phyloP scores from a whole-genome alignment of 2,329 filamentous ascomycete genomes.

The Pestalotiopsis fici region DNA sequence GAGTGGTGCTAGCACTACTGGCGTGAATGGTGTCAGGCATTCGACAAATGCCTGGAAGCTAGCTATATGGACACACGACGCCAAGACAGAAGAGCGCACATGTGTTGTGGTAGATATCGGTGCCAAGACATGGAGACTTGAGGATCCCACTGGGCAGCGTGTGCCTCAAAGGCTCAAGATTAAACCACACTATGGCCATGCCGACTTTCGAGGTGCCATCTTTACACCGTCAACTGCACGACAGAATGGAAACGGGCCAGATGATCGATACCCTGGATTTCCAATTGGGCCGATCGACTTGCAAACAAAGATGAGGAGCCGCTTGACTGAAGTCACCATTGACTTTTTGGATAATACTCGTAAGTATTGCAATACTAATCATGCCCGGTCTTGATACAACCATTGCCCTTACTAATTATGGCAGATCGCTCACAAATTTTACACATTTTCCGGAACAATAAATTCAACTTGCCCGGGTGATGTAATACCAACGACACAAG shows the following conservation, averaged over 20 bases:
- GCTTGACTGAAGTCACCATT: not conserved
- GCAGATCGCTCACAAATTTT: not conserved
- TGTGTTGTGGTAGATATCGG: not conserved
- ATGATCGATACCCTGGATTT: not conserved
- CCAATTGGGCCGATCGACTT: not conserved
- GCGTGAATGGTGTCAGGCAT: not conserved
- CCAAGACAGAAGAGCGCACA: not conserved
- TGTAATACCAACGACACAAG: not conserved
- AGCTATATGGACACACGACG: not conserved
- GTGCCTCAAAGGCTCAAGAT: not conserved
- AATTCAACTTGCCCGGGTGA: not conserved
- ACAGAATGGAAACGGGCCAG: not conserved
- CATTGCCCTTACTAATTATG: not conserved
- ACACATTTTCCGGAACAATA: not conserved
- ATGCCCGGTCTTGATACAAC: not conserved
- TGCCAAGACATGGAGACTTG: not conserved
- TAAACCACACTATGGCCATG: not conserved
- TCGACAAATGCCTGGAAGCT: not conserved
- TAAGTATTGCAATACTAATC: not conserved
- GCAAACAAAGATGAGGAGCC: not conserved
- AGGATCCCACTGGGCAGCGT: not conserved
- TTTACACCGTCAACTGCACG: not conserved
- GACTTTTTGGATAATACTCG: not conserved
- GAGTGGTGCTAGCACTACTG: not conserved
- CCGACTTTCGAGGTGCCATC: not conserved